Evolutionary conservation across 2,329 filamentous ascomycete species (phyloP).

Genomic region (Ceratocystis eucalypticola): DNA sequence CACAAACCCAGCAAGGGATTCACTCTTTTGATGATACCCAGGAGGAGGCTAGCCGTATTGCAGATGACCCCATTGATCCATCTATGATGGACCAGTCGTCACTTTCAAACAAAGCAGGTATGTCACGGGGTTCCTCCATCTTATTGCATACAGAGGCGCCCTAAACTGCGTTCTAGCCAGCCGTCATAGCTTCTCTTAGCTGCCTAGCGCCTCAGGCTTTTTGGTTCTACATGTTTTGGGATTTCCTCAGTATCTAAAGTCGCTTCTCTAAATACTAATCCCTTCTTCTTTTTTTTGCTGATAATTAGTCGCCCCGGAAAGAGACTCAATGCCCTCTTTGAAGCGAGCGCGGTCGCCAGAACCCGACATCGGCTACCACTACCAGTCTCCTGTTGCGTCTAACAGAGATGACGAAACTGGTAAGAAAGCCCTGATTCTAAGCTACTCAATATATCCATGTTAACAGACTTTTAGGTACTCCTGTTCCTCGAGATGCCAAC

Average conservation of each 20-base stretch:
- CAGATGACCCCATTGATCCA: neutral
- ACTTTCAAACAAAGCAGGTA: neutral
- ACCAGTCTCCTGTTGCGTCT: conserved; percentile 11
- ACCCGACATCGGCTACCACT: neutral
- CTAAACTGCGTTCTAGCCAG: no score
- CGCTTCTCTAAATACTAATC: neutral
- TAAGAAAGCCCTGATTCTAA: conserved; percentile 33
- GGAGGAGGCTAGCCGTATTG: neutral
- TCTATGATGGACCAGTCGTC: neutral
- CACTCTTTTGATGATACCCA: neutral
- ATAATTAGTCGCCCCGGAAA: neutral
- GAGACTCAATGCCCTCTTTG: conserved; percentile 10
- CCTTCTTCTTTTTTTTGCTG: neutral
- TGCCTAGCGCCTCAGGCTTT: no score
- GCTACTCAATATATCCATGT: neutral
- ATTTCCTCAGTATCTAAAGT: neutral
- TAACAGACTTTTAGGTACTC: neutral
- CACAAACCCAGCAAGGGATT: neutral
- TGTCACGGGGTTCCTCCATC: neutral
- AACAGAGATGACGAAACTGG: conserved; percentile 52
- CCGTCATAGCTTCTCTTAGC: no score
- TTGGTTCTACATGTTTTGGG: no score
- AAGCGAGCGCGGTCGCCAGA: conserved; percentile 16
- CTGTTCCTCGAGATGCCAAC: neutral
- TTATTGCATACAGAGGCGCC: no score